Conservation (phyloP, 2,329 filamentous ascomycete species). For the Exophiala bonariae region DNA sequence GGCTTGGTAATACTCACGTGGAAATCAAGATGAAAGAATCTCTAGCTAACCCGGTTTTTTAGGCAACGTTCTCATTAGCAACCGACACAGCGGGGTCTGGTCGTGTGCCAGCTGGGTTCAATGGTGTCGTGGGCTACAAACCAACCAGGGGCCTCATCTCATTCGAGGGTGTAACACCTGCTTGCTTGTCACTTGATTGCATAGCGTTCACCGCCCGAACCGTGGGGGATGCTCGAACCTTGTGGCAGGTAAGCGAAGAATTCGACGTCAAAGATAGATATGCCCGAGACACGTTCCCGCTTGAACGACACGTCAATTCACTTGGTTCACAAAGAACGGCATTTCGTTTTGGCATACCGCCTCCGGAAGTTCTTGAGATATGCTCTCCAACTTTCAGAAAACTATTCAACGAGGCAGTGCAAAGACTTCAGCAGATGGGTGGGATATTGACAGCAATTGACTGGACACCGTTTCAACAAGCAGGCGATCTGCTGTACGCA, state of each 20-base stretch:
- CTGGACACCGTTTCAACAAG: slow-evolving; percentile 53
- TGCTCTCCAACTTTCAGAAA: slow-evolving; percentile 43
- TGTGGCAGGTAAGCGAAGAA: slow-evolving; percentile 51
- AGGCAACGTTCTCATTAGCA: slow-evolving; percentile 52
- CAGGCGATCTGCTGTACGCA: slow-evolving; percentile 56
- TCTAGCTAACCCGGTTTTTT: slow-evolving; percentile 5
- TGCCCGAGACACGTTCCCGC: slow-evolving; percentile 42
- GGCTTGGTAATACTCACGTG: slow-evolving; percentile 40
- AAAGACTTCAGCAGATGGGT: slow-evolving; percentile 40
- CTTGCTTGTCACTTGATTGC: slow-evolving; percentile 59
- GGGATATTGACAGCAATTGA: slow-evolving; percentile 47
- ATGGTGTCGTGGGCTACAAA: slow-evolving; percentile 31
- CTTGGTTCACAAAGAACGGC: slow-evolving; percentile 33
- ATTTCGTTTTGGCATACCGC: slow-evolving; percentile 54
- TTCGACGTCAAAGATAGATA: slow-evolving; percentile 54
- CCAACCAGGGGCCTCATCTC: slow-evolving; percentile 30
- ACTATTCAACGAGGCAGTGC: slow-evolving; percentile 45
- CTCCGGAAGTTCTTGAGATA: slow-evolving; percentile 41
- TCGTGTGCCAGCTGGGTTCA: slow-evolving; percentile 31
- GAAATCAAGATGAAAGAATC: neutral
- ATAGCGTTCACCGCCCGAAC: slow-evolving; percentile 51
- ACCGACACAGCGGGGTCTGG: slow-evolving; percentile 32
- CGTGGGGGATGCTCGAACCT: slow-evolving; percentile 48
- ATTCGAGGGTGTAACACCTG: slow-evolving; percentile 33
- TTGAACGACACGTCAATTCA: slow-evolving; percentile 30